Percentiles rank a stretch among this genome's conserved stretches.
Conservation (phyloP, 2,329 filamentous ascomycete genomes). For the Microdochium nivale region DNA sequence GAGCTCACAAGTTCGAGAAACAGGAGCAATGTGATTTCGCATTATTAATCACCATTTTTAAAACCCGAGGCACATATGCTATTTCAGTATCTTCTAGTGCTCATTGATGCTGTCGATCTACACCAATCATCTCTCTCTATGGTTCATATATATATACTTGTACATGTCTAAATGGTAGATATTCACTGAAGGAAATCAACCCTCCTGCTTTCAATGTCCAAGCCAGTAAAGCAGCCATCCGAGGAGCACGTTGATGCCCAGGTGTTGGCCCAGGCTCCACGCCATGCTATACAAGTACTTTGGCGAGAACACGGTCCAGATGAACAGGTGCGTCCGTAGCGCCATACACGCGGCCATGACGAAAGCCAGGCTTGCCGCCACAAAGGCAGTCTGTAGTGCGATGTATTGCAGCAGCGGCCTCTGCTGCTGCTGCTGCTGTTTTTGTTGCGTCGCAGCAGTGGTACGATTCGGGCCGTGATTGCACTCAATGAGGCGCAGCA, state of each 20-base stretch:
- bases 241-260: conserved; percentile 58
- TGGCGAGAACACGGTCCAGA: conserved; percentile 97
- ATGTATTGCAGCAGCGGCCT: conserved; percentile 42
- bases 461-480: conserved; percentile 6
- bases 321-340: conserved; percentile 83
- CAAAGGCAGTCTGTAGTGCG: conserved; percentile 61
- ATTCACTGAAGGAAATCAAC: too few relatives aligned
- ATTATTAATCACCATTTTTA: too few relatives aligned
- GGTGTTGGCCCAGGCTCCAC: conserved; percentile 79
- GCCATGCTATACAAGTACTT: conserved; percentile 91
- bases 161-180: too few relatives aligned
- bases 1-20: too few relatives aligned
- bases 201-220: conserved; percentile 18
- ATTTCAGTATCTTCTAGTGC: too few relatives aligned
- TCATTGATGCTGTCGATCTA: too few relatives aligned
- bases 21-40: too few relatives aligned
- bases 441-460: too few relatives aligned
- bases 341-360: conserved; percentile 86
- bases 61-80: too few relatives aligned
- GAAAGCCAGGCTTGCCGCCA: conserved; percentile 53
- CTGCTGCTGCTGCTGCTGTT: conserved; percentile 3
- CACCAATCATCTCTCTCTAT: too few relatives aligned
- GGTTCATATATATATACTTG: too few relatives aligned
- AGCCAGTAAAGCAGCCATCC: conserved; percentile 51
- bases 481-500: conserved; percentile 44